Evolutionary conservation across 1,284 basidiomycete species (phyloP).

Genomic region (Ustilago hordei): DNA sequence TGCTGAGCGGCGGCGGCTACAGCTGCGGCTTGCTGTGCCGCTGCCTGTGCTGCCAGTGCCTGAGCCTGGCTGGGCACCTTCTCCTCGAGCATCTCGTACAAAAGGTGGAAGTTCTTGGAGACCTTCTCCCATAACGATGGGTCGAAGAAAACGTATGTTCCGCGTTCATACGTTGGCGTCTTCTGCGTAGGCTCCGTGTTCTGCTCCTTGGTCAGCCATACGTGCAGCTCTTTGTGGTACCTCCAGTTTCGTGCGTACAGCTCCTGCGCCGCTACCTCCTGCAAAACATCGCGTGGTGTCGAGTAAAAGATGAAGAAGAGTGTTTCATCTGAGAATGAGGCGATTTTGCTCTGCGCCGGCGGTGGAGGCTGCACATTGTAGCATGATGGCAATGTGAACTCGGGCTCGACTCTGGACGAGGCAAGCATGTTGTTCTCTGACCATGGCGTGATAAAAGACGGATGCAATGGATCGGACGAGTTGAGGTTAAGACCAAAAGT

Average conservation of each 20-base stretch:
- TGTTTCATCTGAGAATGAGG: conserved; percentile 94
- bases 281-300: conserved; percentile 88
- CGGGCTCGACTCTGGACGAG: conserved; percentile 81
- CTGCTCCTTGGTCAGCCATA: conserved; percentile 95
- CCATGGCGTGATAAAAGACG: conserved; percentile 97
- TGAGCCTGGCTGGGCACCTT: conserved; percentile 72
- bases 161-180: conserved; percentile 87
- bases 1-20: conserved; percentile 17
- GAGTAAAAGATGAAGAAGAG: conserved; percentile 99
- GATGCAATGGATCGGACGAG: conserved; percentile 84
- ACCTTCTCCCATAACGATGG: conserved; percentile 86
- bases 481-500: conserved; percentile 92
- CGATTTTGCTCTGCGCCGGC: conserved; percentile 86
- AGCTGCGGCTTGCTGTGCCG: conserved; percentile 45
- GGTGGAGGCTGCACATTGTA: conserved; percentile 93
- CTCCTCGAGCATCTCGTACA: conserved; percentile 88
- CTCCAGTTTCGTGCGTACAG: conserved; percentile 98
- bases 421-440: conserved; percentile 86
- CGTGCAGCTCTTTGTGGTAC: conserved; percentile 92
- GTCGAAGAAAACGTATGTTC: conserved; percentile 91
- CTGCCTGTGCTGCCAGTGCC: conserved; percentile 44
- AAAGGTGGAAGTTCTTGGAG: conserved; percentile 80
- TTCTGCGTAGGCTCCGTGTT: conserved; percentile 85
- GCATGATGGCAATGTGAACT: conserved; percentile 90
- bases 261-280: conserved; percentile 95